Evolutionary conservation across 192 early-diverging fungal species (phyloP).

Genomic region (Entomortierella parvispora): DNA sequence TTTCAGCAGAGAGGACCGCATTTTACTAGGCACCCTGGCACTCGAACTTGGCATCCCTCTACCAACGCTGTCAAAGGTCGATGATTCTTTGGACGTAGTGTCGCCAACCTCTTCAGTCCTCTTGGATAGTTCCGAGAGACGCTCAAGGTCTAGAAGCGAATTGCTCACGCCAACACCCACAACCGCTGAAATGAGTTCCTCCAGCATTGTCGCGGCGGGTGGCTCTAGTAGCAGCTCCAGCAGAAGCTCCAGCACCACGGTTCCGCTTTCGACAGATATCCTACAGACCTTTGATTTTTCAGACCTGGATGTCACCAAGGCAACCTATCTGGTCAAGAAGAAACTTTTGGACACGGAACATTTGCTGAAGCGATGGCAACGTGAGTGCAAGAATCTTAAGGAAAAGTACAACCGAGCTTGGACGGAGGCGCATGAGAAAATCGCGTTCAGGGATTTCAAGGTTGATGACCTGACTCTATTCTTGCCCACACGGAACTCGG

Average conservation of each 20-base stretch:
- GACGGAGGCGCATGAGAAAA: conserved; percentile 58
- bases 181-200: background rate
- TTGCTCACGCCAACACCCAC: conserved; percentile 9
- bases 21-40: conserved; percentile 22
- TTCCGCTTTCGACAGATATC: conserved; percentile 33
- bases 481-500: conserved; percentile 61
- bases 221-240: conserved; percentile 3
- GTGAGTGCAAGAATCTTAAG: conserved; percentile 43
- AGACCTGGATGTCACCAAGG: conserved; percentile 27
- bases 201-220: background rate
- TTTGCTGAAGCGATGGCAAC: conserved; percentile 51
- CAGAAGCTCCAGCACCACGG: conserved; percentile 34
- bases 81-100: background rate
- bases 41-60: conserved; percentile 44
- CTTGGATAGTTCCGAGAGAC: conserved; percentile 30
- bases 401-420: conserved; percentile 59
- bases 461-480: conserved; percentile 65
- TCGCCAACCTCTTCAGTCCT: conserved; percentile 36
- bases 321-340: conserved; percentile 39
- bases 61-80: conserved; percentile 14
- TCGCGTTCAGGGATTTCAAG: conserved; percentile 70
- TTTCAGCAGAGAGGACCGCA: conserved; percentile 10
- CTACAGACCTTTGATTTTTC: conserved; percentile 35
- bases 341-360: conserved; percentile 41
- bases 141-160: conserved; percentile 2